Base-by-base conservation (phyloP, 163 green algal genomes). In the Scenedesmus sp. region DNA sequence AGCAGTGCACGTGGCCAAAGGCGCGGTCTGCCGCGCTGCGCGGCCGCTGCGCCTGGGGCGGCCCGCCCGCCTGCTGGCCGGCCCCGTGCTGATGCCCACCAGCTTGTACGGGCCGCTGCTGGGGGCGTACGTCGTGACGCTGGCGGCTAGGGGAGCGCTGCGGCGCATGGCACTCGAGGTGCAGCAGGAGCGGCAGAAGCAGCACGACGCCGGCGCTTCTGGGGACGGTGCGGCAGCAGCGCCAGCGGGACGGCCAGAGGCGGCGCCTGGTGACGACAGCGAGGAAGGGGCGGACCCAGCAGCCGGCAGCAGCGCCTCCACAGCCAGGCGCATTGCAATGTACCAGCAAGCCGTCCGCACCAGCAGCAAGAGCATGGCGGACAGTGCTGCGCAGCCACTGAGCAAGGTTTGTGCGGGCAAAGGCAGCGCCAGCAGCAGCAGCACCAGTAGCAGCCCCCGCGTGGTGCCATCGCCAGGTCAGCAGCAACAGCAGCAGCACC, bases 401-500 rank as follows among this genome's bases (percentile, higher is more conserved):
- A 44, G 16, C 44, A 87, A 44, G 49, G 46, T 73, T n/a, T 24
- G n/a, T 53, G 30, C 56, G 10, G n/a, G 56, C 46, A 43, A 78
- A 43, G 33, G 22, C 10, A 44, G 22, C 49, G 49, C 51, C 49
- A 16, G 3, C 13, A 87, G 81, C 81, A 87, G 81, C 46, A 65
- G 46, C 83, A 88, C 6, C 83, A 80, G 35, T 35, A 88, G 33
- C 53, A 79, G 56, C 35, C 35, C 73, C 13, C 35, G 73, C 37
- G 37, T 51, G 37, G 73, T 37, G 12, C 1, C 65, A 76, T 1
- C 18, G 65, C 65, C 30, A 51, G 35, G 13, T 82, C 56, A 88
- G 35, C 82, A 78, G 82, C 83, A 87, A 33, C 82, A 76, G 51
- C 82, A 87, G 82, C 49, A 76, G 35, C 49, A 76, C n/a, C n/a